phyloP scores from a whole-genome alignment of 345 rosid species.

The Bruguiera parviflora region DNA sequence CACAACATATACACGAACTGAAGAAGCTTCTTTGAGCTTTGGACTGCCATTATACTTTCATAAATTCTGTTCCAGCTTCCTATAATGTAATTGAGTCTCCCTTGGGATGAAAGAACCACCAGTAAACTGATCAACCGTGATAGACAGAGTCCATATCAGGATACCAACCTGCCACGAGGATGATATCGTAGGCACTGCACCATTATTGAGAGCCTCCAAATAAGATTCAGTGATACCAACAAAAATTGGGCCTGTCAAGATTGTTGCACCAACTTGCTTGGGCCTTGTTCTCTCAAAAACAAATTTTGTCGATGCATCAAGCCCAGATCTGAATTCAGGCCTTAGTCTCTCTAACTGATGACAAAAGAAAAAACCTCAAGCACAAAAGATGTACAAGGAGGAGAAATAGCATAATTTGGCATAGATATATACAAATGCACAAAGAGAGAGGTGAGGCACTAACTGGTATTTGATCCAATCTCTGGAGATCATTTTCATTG shows the following conservation, averaged over 20 bases:
- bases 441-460: constrained; percentile 29
- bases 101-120: too few species aligned
- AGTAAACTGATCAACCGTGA: not conserved
- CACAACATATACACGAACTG: too few species aligned
- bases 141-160: constrained; percentile 6
- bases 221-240: constrained; percentile 87
- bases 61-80: too few species aligned
- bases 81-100: too few species aligned
- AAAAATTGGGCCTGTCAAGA: constrained; percentile 93
- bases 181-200: constrained; percentile 95
- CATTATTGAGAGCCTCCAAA: constrained; percentile 89
- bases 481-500: constrained; percentile 82
- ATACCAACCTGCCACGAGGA: constrained; percentile 96
- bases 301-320: constrained; percentile 89
- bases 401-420: not conserved
- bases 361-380: constrained; percentile 3
- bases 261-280: constrained; percentile 86
- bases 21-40: too few species aligned
- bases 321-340: constrained; percentile 80
- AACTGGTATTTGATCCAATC: constrained; percentile 80
- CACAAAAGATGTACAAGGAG: not conserved
- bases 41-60: too few species aligned
- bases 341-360: constrained; percentile 72
- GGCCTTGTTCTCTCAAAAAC: constrained; percentile 98
- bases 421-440: not conserved